A percentile compares a stretch with the other conserved stretches of the same genome.
phyloP scores from a whole-genome alignment of 306 rosid species.

The Mimosa pudica region DNA sequence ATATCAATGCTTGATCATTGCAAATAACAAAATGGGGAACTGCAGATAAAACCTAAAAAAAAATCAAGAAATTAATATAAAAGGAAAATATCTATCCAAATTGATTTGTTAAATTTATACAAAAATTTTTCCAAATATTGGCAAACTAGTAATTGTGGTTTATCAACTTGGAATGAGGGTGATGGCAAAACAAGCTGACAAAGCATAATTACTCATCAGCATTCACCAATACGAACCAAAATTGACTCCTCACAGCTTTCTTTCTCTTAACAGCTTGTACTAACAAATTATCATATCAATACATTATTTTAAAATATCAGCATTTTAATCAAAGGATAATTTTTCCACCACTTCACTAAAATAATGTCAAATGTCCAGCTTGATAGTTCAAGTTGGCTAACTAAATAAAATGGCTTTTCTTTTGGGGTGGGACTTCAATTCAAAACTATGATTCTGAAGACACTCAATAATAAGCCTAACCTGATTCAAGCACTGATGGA shows the following conservation, averaged over 20 bases:
- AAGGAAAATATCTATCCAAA: conserved; percentile 4
- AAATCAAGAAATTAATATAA: not conserved
- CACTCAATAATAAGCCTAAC: conserved; percentile 45
- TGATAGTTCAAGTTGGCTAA: conserved; percentile 2
- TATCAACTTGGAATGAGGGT: conserved; percentile 3
- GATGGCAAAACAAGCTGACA: not conserved
- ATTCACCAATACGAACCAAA: conserved; percentile 19
- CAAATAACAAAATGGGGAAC: conserved; percentile 12
- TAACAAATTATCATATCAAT: not conserved
- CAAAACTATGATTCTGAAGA: conserved; percentile 20
- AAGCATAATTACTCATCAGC: conserved; percentile 26
- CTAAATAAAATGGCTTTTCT: not conserved
- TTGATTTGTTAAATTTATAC: conserved; percentile 20
- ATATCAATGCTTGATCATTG: conserved; percentile 12
- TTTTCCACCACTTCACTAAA: not conserved
- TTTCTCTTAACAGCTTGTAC: conserved; percentile 16
- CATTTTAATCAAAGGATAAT: not conserved
- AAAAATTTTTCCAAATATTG: conserved; percentile 12
- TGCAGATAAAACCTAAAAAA: not conserved
- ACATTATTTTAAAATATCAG: conserved; percentile 1
- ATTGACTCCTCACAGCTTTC: not conserved
- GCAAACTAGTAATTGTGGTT: conserved; percentile 2
- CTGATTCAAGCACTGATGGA: conserved; percentile 67
- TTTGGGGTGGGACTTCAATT: not conserved
- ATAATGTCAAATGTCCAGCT: conserved; percentile 9